Evolutionary conservation across 1,284 basidiomycete genomes (phyloP).

Genomic region (Melampsora larici-populina): DNA sequence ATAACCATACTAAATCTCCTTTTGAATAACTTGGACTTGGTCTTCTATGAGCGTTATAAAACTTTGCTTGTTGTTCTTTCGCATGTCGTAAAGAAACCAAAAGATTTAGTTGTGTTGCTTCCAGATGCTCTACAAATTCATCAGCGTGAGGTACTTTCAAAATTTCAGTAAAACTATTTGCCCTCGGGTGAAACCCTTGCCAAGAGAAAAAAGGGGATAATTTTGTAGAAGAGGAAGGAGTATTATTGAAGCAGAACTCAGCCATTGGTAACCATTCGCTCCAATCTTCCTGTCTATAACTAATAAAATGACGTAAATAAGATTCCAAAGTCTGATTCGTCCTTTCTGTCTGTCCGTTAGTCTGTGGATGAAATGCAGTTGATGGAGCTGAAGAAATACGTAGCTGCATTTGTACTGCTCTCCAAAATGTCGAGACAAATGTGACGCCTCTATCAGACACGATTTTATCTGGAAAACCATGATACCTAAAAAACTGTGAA

Average conservation of each 20-base stretch:
- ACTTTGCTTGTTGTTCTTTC: not conserved
- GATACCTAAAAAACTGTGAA: not conserved
- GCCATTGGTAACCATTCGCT: no score
- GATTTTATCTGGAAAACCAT: conserved; percentile 16
- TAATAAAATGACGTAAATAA: no score
- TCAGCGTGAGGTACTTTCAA: not conserved
- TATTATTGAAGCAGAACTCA: no score
- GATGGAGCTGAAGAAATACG: not conserved
- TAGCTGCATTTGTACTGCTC: not conserved
- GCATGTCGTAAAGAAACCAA: conserved; percentile 43
- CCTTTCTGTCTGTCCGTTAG: conserved; percentile 12
- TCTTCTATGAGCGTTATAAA: not conserved
- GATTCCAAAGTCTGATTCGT: conserved; percentile 26
- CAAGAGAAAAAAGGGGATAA: not conserved
- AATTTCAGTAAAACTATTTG: not conserved
- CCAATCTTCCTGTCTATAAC: no score
- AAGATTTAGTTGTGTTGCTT: no score
- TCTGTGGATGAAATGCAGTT: conserved; percentile 14
- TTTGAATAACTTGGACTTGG: not conserved
- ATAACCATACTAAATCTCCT: conserved; percentile 8
- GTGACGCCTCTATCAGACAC: conserved; percentile 4
- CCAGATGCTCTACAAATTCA: no score
- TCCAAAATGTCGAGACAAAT: no score
- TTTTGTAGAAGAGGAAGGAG: not conserved
- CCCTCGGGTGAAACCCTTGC: not conserved